These are phyloP conservation scores for Amanita rubescens DNA, from an alignment of 768 basidiomycete species.

Conservation along the genomic window DNA sequence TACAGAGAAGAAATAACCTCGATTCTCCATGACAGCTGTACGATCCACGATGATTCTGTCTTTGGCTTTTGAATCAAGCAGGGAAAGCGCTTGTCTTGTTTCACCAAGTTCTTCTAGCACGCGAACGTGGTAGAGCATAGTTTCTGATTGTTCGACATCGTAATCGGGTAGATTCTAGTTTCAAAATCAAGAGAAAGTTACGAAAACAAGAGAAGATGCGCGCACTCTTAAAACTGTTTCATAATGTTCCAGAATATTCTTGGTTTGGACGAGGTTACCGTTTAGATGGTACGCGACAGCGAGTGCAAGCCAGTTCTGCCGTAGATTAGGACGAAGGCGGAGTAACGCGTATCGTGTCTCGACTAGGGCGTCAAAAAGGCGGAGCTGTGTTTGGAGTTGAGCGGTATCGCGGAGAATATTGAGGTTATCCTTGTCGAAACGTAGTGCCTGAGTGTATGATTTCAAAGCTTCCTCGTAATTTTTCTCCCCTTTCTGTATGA, in stretches of 20 bases:
- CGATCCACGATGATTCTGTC: conserved; percentile 64
- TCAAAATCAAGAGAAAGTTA: neutral
- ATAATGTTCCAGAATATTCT: conserved; percentile 67
- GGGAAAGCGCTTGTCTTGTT: conserved; percentile 45
- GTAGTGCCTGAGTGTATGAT: conserved; percentile 84
- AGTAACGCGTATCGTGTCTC: conserved; percentile 81
- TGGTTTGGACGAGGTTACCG: conserved; percentile 63
- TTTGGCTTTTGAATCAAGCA: conserved; percentile 61
- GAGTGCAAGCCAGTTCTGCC: conserved; percentile 85
- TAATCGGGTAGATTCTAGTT: conserved; percentile 64
- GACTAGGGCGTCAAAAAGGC: conserved; percentile 69
- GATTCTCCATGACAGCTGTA: conserved; percentile 54
- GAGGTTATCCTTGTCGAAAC: conserved; percentile 92
- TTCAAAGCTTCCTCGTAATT: conserved; percentile 93
- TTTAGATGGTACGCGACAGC: conserved; percentile 86
- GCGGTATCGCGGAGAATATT: conserved; percentile 91
- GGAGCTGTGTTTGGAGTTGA: conserved; percentile 80
- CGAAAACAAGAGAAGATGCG: neutral
- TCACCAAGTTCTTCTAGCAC: conserved; percentile 70
- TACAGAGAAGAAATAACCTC: conserved; percentile 37
- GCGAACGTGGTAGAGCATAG: conserved; percentile 67
- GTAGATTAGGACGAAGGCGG: conserved; percentile 69
- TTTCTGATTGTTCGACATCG: conserved; percentile 81
- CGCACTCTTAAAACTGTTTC: conserved; percentile 63
- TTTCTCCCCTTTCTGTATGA: conserved; percentile 90